Evolutionary conservation across 78 protist species (phyloP), one percentile per base, ranked within the genome.

Genomic region (Pirum gemmata): DNA sequence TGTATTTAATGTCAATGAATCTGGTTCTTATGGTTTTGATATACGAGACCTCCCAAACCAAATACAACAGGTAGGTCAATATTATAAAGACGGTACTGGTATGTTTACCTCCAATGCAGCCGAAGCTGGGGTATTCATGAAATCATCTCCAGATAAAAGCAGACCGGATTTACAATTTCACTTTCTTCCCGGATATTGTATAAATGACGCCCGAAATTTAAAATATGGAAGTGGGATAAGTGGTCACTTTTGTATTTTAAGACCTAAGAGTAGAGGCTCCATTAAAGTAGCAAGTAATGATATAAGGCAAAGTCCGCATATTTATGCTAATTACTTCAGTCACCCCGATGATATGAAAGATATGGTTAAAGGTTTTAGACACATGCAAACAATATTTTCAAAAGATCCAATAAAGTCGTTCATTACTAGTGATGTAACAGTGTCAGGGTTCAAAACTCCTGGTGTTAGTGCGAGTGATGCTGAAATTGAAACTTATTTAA

Each of bases 261-360:
- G 78, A 39, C 89, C 89, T 13, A 73, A 86, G 78, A 35, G 61
- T 61, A 1, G 41, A 1, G 89, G 89, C 0, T 1, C 41, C 21
- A 26, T 86, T 82, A 5, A 8, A 0, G 36, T 86, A 25, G 2
- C 1, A 36, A 73, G 82, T 31, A 0, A 1, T 26, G 1, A 5
- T 26, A 41, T 41, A 1, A 2, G 34, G 1, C 82, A 73, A 76
- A 73, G 35, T 2, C 92, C 92, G 40, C 0, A 61, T 83, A 92
- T 92, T 73, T 40, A 89, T 36, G 90, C 94, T 0, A 90, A 89
- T 79, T 92, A 90, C 77, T 88, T 92, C 35, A 1, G 78, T 1
- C 26, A 85, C 2, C 37, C 13, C 2, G 51, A 87, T 8, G 91
- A 90, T 33, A 1, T 78, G 34, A 35, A 38, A 21, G 37, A 37